Conservation (phyloP, 148 eudicot genomes). For the Agrostemma githago region DNA sequence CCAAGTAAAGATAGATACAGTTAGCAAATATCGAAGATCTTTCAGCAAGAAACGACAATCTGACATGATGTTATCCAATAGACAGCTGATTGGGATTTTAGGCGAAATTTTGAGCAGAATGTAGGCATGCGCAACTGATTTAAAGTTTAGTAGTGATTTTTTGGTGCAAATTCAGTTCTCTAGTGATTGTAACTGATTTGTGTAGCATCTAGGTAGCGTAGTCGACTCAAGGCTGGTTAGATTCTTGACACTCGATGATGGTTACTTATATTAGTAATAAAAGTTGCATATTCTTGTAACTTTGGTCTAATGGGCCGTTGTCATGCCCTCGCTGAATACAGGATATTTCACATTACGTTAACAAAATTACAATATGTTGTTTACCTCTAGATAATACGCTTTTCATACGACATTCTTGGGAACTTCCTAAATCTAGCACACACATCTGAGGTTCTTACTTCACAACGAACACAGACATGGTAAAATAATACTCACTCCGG, state of each 20-base stretch:
- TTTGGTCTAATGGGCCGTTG: neutral
- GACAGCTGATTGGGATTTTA: neutral
- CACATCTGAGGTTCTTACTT: neutral
- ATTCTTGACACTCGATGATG: neutral
- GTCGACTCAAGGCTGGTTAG: neutral
- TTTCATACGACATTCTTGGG: neutral
- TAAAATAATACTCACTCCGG: neutral
- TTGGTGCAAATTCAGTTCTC: neutral
- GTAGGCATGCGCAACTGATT: slow-evolving; percentile 1
- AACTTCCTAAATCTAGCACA: neutral
- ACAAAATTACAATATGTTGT: neutral
- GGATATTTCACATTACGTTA: neutral
- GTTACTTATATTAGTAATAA: neutral
- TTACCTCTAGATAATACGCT: neutral
- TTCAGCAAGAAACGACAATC: neutral
- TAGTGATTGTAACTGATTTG: neutral
- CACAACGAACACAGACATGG: neutral
- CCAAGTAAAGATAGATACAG: slow-evolving; percentile 26
- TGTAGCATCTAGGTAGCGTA: neutral
- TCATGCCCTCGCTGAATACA: neutral
- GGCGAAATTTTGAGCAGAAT: neutral
- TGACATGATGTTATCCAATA: neutral
- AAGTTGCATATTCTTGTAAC: neutral
- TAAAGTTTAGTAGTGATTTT: neutral
- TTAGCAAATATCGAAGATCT: neutral